These are phyloP conservation scores for Monilinia laxa DNA, from an alignment of 2,329 filamentous ascomycete species.

Conservation along the genomic window DNA sequence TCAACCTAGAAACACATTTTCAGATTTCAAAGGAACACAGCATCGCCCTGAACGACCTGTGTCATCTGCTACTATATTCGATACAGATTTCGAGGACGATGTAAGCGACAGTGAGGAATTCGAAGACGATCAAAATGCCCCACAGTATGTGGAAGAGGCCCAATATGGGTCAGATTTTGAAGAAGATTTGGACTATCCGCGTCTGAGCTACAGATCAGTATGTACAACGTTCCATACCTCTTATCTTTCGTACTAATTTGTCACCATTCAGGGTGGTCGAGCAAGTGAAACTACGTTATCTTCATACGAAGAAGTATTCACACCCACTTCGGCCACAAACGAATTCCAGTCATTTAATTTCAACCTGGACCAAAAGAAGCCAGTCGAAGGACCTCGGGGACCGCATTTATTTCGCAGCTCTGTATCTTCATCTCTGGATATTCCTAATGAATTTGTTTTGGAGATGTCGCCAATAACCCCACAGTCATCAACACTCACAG, in stretches of 20 bases:
- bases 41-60: slow-evolving; percentile 49
- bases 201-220: slow-evolving; percentile 71
- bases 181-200: slow-evolving; percentile 58
- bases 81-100: slow-evolving; percentile 70
- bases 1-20: slow-evolving; percentile 57
- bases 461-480: slow-evolving; percentile 74
- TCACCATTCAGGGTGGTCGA: slow-evolving; percentile 56
- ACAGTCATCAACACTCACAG: slow-evolving; percentile 49
- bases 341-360: slow-evolving; percentile 61
- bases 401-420: slow-evolving; percentile 84
- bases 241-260: slow-evolving; percentile 26
- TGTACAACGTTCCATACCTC: slow-evolving; percentile 41
- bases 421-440: slow-evolving; percentile 54
- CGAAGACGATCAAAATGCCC: slow-evolving; percentile 13
- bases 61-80: slow-evolving; percentile 73
- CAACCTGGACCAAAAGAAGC: slow-evolving; percentile 56
- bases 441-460: slow-evolving; percentile 53
- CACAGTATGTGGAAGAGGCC: slow-evolving; percentile 19
- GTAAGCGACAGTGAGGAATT: slow-evolving; percentile 48
- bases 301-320: slow-evolving; percentile 79
- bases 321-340: slow-evolving; percentile 64
- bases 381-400: slow-evolving; percentile 76
- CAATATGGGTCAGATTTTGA: slow-evolving; percentile 21
- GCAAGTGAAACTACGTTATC: slow-evolving; percentile 84
- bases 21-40: slow-evolving; percentile 52